Evolutionary conservation across 2,329 filamentous ascomycete genomes (phyloP).

Genomic region (Xylariaceae sp.): DNA sequence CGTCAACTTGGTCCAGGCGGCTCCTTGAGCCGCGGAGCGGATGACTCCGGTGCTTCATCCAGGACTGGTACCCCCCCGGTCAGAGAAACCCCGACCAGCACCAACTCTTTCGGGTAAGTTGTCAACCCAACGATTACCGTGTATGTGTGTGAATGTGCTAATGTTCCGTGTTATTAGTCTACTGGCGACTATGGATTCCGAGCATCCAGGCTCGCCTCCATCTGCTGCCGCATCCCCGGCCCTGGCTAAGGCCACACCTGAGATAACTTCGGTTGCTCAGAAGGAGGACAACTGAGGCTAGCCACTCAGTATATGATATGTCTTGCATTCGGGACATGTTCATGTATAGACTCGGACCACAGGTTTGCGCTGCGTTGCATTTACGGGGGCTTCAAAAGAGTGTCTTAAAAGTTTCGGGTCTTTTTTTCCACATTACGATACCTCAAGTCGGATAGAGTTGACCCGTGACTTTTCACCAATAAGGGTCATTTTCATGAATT

Average conservation of each 20-base stretch:
- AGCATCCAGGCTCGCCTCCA: constrained; percentile 64
- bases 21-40: constrained; percentile 65
- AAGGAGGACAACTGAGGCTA: constrained; percentile 48
- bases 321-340: constrained; percentile 35
- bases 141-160: constrained; percentile 22
- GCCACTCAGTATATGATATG: constrained; percentile 33
- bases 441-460: constrained; percentile 35
- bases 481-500: constrained; percentile 25
- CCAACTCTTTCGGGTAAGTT: constrained; percentile 90
- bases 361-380: constrained; percentile 42
- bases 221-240: constrained; percentile 63
- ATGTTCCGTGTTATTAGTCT: constrained; percentile 38
- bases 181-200: constrained; percentile 53
- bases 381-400: constrained; percentile 39
- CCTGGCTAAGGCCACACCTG: constrained; percentile 56
- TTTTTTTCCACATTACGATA: constrained; percentile 40
- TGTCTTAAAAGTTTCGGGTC: constrained; percentile 41
- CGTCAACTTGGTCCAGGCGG: constrained; percentile 72
- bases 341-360: constrained; percentile 40
- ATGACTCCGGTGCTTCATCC: constrained; percentile 83
- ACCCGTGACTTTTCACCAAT: constrained; percentile 27
- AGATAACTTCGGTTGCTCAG: constrained; percentile 40
- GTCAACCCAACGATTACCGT: neutral
- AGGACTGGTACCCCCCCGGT: constrained; percentile 82
- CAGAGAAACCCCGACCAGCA: constrained; percentile 55